Evolutionary conservation across 2,329 filamentous ascomycete genomes (phyloP).

Genomic region (Daldinia eschscholtzii): DNA sequence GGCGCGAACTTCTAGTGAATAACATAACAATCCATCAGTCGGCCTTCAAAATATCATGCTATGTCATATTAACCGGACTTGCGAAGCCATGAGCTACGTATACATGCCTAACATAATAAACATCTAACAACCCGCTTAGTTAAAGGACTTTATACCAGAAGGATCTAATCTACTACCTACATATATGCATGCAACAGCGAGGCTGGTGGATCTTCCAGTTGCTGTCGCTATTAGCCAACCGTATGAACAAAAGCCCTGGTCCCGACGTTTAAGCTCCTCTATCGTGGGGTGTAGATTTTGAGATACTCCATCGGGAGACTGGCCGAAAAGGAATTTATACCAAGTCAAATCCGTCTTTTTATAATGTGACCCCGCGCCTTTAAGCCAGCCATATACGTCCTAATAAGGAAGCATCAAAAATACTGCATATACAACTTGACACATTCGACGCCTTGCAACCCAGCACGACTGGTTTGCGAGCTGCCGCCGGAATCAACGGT

Average conservation of each 20-base stretch:
- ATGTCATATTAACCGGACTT: not conserved
- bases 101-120: constrained; percentile 14
- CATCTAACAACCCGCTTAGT: constrained; percentile 2
- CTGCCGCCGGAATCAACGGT: constrained; percentile 7
- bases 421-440: constrained; percentile 2
- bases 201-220: constrained; percentile 25
- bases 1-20: not conserved
- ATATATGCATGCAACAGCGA: constrained; percentile 24
- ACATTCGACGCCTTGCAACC: constrained; percentile 1
- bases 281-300: constrained; percentile 31
- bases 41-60: not conserved
- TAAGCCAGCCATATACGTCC: constrained; percentile 1
- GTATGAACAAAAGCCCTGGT: constrained; percentile 13
- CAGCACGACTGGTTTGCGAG: not conserved
- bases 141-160: constrained; percentile 24
- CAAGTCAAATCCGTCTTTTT: constrained; percentile 15
- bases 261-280: constrained; percentile 17
- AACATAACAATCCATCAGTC: constrained; percentile 21
- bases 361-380: constrained; percentile 9
- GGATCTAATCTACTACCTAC: constrained; percentile 30
- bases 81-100: constrained; percentile 20
- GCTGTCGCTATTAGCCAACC: constrained; percentile 25
- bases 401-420: not conserved
- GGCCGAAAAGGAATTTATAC: constrained; percentile 5
- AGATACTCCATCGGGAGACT: not conserved